Base-by-base conservation (phyloP, 345 rosid species). In the Aegle marmelos region DNA sequence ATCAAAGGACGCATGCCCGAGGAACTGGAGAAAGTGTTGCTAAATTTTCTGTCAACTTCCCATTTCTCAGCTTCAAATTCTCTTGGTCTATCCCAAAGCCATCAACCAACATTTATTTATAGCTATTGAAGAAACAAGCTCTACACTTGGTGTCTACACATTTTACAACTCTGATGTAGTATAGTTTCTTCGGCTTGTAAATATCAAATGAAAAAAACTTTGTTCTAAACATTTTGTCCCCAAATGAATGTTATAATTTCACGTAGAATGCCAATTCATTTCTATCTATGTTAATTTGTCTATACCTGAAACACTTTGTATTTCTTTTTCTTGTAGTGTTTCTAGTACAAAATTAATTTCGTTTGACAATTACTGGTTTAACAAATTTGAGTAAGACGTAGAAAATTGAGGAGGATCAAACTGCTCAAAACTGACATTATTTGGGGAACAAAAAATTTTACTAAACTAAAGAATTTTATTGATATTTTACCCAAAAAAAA, bases 11-110 rank as follows among this genome's bases (percentile, higher is more conserved):
- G 79, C 33, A 22, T 85, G 19, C 73, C 76, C 48, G 61, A 45
- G 75, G 83, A 87, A 10, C 67, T 79, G 1, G 86, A 83, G 76
- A 87, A 68, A 7, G 80, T 86, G 25, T 54, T 84, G 54, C 66
- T 84, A 14, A 13, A 68, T 28, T 48, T 70, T 25, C 17, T 77
- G 14, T n/a, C 78, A 31, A 41, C 70, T 4, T 58, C 53, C 37
- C 54, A 72, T 31, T 57, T 56, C 73, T 63, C 76, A 24, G 64
- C 48, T 65, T 65, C 72, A 22, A 39, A 13, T 21, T 74, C 60
- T 24, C 54, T 39, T 14, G 34, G 30, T 63, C 68, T 30, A 70
- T 53, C 62, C 34, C 58, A 27, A 21, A 27, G n/a, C 73, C 67
- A 68, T 31, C 73, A 27, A 39, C 62, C 45, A 9, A 59, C 63